These are phyloP conservation scores for Lentinula lateritia DNA, from an alignment of 768 basidiomycete genomes.

Conservation along the genomic window DNA sequence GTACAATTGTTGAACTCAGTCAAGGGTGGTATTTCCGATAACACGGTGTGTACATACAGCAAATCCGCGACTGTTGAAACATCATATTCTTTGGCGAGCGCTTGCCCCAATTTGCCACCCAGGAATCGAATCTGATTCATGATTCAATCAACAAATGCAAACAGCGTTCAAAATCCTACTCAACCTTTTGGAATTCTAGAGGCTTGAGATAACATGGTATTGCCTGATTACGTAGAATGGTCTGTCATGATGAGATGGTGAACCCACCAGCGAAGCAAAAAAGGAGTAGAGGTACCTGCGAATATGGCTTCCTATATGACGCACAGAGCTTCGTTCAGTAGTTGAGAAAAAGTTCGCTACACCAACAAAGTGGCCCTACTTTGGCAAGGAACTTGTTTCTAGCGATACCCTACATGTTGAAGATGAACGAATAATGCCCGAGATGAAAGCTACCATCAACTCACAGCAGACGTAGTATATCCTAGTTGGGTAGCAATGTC, in stretches of 20 bases:
- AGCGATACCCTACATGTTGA: conserved; percentile 63
- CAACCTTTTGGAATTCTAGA: conserved; percentile 83
- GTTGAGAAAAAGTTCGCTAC: not conserved
- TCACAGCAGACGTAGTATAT: conserved; percentile 91
- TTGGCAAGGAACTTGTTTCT: conserved; percentile 95
- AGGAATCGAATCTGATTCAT: conserved; percentile 79
- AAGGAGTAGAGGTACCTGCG: conserved; percentile 48
- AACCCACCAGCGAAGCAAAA: not conserved
- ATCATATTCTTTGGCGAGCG: conserved; percentile 83
- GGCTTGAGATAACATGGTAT: conserved; percentile 83
- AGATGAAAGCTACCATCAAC: conserved; percentile 18
- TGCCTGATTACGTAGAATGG: conserved; percentile 74
- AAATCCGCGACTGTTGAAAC: conserved; percentile 88
- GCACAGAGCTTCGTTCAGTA: conserved; percentile 60
- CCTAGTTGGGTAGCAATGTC: conserved; percentile 68
- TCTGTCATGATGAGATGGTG: conserved; percentile 38
- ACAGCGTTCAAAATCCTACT: not conserved
- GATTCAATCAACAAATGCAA: too few relatives aligned
- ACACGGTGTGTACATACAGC: conserved; percentile 50
- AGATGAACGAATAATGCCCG: not conserved
- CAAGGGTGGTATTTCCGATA: not conserved
- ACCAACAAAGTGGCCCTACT: conserved; percentile 32
- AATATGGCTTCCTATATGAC: conserved; percentile 88
- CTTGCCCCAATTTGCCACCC: conserved; percentile 90
- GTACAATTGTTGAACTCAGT: not conserved